phyloP scores from a whole-genome alignment of 164 flowering plant species.

The Hamamelis virginiana region DNA sequence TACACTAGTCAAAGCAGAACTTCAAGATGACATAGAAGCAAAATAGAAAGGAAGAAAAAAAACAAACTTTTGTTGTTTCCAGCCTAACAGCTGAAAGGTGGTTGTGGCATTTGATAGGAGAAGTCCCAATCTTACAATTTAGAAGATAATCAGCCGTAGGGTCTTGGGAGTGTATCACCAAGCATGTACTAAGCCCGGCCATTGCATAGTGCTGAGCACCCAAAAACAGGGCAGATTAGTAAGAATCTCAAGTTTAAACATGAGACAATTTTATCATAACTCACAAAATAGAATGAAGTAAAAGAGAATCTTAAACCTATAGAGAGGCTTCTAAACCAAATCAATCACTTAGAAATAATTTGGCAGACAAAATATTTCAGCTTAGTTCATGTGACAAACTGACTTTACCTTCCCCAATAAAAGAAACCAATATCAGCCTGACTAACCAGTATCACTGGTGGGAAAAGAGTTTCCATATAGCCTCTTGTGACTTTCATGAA shows the following conservation, averaged over 20 bases:
- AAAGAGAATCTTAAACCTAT: not conserved
- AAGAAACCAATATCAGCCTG: not conserved
- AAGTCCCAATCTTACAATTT: conserved; percentile 73
- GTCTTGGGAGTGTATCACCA: conserved; percentile 86
- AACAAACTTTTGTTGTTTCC: conserved; percentile 76
- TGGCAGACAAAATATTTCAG: not conserved
- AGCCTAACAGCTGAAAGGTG: conserved; percentile 80
- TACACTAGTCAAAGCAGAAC: not conserved
- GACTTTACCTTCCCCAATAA: not conserved
- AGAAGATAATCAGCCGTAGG: conserved; percentile 78
- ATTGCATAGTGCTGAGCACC: conserved; percentile 69
- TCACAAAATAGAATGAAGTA: not conserved
- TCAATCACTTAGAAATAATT: not conserved
- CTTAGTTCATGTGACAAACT: not conserved
- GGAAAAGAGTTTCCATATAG: not conserved
- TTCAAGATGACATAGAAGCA: conserved; percentile 10
- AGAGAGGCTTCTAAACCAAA: not conserved
- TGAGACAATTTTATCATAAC: not conserved
- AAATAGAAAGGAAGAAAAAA: conserved; percentile 4
- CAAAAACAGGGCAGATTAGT: conserved; percentile 1
- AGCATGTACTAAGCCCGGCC: conserved; percentile 70
- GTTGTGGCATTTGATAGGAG: conserved; percentile 45
- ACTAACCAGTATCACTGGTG: not conserved
- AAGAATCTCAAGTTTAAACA: not conserved
- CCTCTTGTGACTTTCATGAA: not conserved